Evolutionary conservation across 2,329 filamentous ascomycete species (phyloP).

Genomic region (Pseudopithomyces maydicus): DNA sequence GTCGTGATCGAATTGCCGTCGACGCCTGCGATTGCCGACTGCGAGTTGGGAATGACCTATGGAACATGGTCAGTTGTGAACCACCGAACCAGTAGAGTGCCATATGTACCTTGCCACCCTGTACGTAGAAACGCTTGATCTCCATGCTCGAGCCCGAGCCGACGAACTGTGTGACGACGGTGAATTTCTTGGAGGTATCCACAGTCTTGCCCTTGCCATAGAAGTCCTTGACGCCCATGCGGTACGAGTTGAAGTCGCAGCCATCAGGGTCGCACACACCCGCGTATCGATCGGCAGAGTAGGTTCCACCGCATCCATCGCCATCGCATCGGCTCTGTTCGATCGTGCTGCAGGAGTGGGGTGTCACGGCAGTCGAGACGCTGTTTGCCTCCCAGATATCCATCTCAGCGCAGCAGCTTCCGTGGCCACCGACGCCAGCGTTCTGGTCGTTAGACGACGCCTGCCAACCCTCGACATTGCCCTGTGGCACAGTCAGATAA

Average conservation of each 20-base stretch:
- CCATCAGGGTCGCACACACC: conserved; percentile 69
- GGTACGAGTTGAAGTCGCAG: conserved; percentile 64
- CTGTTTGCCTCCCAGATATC: conserved; percentile 71
- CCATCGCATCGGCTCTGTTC: conserved; percentile 59
- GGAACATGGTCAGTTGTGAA: neutral
- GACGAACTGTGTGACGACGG: conserved; percentile 55
- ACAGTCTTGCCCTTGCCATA: conserved; percentile 59
- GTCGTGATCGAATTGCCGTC: conserved; percentile 27
- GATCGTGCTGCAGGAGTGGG: conserved; percentile 62
- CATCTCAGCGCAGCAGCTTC: conserved; percentile 69
- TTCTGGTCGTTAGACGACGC: conserved; percentile 58
- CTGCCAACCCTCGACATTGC: conserved; percentile 58
- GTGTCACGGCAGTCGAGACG: conserved; percentile 64
- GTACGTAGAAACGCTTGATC: conserved; percentile 49
- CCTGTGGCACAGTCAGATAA: conserved; percentile 39
- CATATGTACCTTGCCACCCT: neutral
- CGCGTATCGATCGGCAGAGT: conserved; percentile 57
- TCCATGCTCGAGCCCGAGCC: conserved; percentile 49
- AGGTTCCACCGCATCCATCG: conserved; percentile 46
- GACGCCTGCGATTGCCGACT: conserved; percentile 44
- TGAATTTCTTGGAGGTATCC: conserved; percentile 45
- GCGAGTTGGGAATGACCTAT: conserved; percentile 45
- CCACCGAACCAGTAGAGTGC: no score
- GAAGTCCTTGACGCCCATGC: conserved; percentile 65
- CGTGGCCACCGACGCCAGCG: conserved; percentile 56